A percentile compares a stretch with the other conserved stretches of the same genome.
phyloP scores from a whole-genome alignment of 495 filamentous ascomycete species.

The Neurospora africana region DNA sequence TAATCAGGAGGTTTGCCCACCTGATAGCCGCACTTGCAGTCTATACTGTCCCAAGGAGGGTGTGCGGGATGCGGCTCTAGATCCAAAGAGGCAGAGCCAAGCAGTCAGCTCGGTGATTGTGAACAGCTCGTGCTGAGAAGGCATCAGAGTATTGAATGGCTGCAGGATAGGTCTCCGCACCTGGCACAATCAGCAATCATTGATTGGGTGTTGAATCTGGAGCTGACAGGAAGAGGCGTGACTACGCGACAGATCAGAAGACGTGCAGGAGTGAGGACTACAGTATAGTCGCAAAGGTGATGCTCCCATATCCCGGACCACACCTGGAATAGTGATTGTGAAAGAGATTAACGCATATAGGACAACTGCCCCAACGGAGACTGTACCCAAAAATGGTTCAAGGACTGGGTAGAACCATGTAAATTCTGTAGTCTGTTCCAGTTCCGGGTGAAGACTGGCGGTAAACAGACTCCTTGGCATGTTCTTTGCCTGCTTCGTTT shows the following conservation, averaged over 20 bases:
- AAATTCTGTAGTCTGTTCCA: neutral
- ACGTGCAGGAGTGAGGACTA: neutral
- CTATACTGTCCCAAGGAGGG: neutral
- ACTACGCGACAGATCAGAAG: neutral
- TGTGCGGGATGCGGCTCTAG: neutral
- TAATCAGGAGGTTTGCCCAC: neutral
- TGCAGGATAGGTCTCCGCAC: slow-evolving; percentile 1
- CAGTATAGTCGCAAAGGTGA: neutral
- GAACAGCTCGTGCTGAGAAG: slow-evolving; percentile 1
- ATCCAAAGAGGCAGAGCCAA: neutral
- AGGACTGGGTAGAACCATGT: neutral
- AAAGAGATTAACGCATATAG: neutral
- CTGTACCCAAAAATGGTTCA: neutral
- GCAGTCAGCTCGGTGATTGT: slow-evolving; percentile 2
- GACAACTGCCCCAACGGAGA: neutral
- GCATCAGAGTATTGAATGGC: slow-evolving; percentile 4
- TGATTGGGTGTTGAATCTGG: neutral
- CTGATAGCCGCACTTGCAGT: neutral
- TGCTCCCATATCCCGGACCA: neutral
- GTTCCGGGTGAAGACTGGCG: neutral
- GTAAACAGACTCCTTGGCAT: neutral
- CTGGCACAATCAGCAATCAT: neutral
- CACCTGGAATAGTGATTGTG: neutral
- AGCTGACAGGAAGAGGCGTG: neutral
- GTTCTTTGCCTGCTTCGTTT: neutral